Evolutionary conservation across 2,329 filamentous ascomycete genomes (phyloP).

Genomic region (Trichoderma citrinoviride): DNA sequence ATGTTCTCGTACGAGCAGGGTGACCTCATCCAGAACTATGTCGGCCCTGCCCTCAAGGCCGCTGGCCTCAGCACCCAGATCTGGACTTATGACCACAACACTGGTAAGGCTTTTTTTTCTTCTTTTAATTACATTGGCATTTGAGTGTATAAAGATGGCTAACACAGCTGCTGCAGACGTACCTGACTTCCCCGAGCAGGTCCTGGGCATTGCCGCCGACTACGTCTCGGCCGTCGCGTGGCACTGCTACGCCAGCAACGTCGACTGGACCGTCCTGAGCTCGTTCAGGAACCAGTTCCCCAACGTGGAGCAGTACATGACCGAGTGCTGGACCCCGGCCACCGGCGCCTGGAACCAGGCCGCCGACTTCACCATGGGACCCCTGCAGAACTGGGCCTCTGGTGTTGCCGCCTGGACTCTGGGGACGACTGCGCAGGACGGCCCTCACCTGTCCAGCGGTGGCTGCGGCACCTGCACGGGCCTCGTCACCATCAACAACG

Average conservation of each 20-base stretch:
- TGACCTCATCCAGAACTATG: constrained; percentile 21
- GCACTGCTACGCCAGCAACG: constrained; percentile 40
- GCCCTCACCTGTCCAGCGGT: constrained; percentile 39
- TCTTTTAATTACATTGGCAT: not conserved
- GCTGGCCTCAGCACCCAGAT: constrained; percentile 21
- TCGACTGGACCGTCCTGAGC: constrained; percentile 38
- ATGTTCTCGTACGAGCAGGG: constrained; percentile 22
- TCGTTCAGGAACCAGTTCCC: constrained; percentile 41
- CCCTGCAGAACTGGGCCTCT: constrained; percentile 46
- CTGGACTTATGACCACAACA: constrained; percentile 32
- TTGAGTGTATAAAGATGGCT: not conserved
- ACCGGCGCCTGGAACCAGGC: constrained; percentile 38
- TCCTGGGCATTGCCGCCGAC: constrained; percentile 34
- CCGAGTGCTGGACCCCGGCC: constrained; percentile 44
- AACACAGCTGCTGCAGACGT: constrained; percentile 26
- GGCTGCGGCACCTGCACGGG: constrained; percentile 46
- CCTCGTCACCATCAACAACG: constrained; percentile 53
- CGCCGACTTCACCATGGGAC: constrained; percentile 48
- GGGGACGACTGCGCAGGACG: constrained; percentile 41
- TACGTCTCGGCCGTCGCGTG: constrained; percentile 38
- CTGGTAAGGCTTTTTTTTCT: constrained; percentile 28
- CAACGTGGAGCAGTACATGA: constrained; percentile 44
- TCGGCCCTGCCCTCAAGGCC: constrained; percentile 20
- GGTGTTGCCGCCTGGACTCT: constrained; percentile 46
- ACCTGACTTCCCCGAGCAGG: constrained; percentile 38